A percentile compares a stretch with the other conserved stretches of the same genome.
Evolutionary conservation across 768 basidiomycete species (phyloP).

Genomic region (Macrolepiota albuminosa): DNA sequence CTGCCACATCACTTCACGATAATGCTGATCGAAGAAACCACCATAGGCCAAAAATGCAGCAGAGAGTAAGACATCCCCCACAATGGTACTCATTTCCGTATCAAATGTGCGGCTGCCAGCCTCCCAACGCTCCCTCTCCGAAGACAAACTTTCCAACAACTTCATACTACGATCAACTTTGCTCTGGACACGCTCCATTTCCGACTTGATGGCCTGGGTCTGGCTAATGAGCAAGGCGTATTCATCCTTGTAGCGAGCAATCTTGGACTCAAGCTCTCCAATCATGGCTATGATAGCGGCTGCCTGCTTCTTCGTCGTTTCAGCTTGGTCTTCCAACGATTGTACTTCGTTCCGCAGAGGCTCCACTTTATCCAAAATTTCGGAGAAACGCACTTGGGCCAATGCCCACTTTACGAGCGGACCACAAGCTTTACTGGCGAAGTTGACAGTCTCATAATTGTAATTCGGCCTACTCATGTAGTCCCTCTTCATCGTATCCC

Average conservation of each 20-base stretch:
- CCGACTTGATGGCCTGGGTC: conserved; percentile 92
- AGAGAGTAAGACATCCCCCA: conserved; percentile 93
- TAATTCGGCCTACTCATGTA: conserved; percentile 88
- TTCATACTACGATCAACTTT: conserved; percentile 98
- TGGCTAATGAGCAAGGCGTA: conserved; percentile 96
- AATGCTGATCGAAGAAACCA: conserved; percentile 98
- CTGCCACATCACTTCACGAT: conserved; percentile 96
- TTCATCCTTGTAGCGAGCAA: conserved; percentile 92
- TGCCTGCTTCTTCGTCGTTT: conserved; percentile 93
- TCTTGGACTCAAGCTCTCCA: conserved; percentile 87
- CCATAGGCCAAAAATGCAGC: conserved; percentile 96
- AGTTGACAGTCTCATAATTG: conserved; percentile 93
- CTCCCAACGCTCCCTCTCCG: conserved; percentile 94
- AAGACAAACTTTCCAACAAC: conserved; percentile 88
- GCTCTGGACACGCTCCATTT: conserved; percentile 97
- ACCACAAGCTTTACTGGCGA: conserved; percentile 94
- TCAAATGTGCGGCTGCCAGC: conserved; percentile 93
- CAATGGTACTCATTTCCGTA: conserved; percentile 96
- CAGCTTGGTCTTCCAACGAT: conserved; percentile 87
- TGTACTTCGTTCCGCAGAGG: conserved; percentile 94
- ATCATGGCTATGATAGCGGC: conserved; percentile 88
- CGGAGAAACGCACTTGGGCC: conserved; percentile 95
- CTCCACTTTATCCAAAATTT: conserved; percentile 95
- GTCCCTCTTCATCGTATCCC: conserved; percentile 89
- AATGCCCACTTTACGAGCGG: conserved; percentile 98